These are phyloP conservation scores for Phytophthora pseudosyringae DNA, from an alignment of 352 stramenopile species.

Conservation along the genomic window DNA sequence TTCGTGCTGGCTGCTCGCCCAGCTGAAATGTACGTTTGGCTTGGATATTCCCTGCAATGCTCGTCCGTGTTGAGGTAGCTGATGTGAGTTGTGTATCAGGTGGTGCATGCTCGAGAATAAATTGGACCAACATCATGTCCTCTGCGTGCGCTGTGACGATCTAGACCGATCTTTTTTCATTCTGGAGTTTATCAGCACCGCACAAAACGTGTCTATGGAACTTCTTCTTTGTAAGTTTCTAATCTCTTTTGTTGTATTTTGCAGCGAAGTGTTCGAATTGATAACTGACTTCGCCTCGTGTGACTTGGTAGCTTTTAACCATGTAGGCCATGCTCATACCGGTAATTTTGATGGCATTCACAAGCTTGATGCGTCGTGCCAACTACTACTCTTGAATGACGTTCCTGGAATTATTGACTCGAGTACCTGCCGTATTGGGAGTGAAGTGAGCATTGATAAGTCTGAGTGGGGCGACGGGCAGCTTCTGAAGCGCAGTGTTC, in stretches of 20 bases:
- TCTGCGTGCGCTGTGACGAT: constrained; percentile 57
- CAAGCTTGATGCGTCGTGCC: constrained; percentile 4
- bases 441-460: constrained; percentile 2
- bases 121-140: constrained; percentile 28
- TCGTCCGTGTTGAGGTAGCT: not conserved
- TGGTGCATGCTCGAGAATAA: constrained; percentile 34
- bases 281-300: constrained; percentile 2
- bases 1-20: constrained; percentile 51
- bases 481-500: constrained; percentile 56
- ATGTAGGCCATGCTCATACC: constrained; percentile 47
- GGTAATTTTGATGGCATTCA: constrained; percentile 35
- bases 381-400: constrained; percentile 55
- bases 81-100: constrained; percentile 17
- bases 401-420: constrained; percentile 22
- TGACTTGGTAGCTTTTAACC: constrained; percentile 48
- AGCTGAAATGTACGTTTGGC: constrained; percentile 49
- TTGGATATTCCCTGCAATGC: not conserved
- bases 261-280: not conserved
- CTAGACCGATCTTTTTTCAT: constrained; percentile 57
- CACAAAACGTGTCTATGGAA: constrained; percentile 38
- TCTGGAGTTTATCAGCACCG: constrained; percentile 47
- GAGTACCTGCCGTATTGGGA: not conserved
- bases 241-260: not conserved
- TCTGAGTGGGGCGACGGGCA: constrained; percentile 19
- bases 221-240: constrained; percentile 52